A percentile compares a stretch with the other conserved stretches of the same genome.
These are phyloP conservation scores for Xylaria sp. DNA, from an alignment of 495 filamentous ascomycete species.

Conservation along the genomic window DNA sequence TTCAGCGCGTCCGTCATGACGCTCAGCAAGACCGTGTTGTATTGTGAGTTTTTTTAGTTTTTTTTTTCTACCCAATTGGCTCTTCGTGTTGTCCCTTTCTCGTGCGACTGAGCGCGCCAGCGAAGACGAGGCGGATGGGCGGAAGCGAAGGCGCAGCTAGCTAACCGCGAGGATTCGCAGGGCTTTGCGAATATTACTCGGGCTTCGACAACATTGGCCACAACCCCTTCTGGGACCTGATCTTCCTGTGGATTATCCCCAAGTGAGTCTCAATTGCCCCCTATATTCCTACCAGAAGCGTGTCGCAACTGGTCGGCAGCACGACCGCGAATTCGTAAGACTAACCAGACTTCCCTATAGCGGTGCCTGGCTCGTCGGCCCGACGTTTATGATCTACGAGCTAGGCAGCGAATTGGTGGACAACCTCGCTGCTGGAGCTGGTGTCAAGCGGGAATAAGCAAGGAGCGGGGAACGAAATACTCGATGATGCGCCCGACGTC, in stretches of 20 bases:
- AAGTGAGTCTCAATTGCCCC: conserved; percentile 69
- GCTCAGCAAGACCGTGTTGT: conserved; percentile 84
- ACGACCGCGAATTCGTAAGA: background rate
- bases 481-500: background rate
- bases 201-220: conserved; percentile 83
- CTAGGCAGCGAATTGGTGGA: conserved; percentile 74
- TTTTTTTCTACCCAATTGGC: too few species aligned
- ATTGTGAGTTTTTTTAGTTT: conserved; percentile 64
- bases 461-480: background rate
- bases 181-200: conserved; percentile 78
- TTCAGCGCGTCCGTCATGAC: conserved; percentile 81
- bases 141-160: conserved; percentile 3
- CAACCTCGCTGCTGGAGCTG: conserved; percentile 53
- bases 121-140: too few species aligned
- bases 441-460: conserved; percentile 40
- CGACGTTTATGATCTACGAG: conserved; percentile 71
- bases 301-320: background rate
- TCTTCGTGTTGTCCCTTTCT: background rate
- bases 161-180: conserved; percentile 47
- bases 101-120: background rate
- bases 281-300: background rate
- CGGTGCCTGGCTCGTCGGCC: conserved; percentile 79
- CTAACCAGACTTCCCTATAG: conserved; percentile 49
- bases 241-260: conserved; percentile 78
- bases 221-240: conserved; percentile 63